Evolutionary conservation across 2,329 filamentous ascomycete genomes (phyloP).

Genomic region (Diaporthe vexans): DNA sequence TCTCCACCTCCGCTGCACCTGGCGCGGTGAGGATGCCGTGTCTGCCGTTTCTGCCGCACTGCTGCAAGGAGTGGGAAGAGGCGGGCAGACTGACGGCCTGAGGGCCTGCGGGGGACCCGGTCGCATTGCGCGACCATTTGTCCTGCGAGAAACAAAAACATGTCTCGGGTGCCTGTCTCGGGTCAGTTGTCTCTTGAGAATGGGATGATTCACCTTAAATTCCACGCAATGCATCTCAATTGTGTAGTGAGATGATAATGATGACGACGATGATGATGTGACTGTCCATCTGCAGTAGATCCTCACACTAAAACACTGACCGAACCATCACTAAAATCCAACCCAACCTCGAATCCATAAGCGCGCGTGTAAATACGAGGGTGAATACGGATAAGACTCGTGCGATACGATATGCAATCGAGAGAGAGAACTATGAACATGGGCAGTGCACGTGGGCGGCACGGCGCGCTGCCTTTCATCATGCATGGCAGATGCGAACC

Average conservation of each 20-base stretch:
- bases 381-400: constrained; percentile 15
- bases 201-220: neutral
- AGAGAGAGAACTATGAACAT: neutral
- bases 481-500: neutral
- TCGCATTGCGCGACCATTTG: neutral
- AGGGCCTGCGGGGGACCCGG: constrained; percentile 1
- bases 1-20: constrained; percentile 5
- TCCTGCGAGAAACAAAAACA: neutral
- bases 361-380: constrained; percentile 20
- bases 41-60: neutral
- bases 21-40: constrained; percentile 20
- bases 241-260: neutral
- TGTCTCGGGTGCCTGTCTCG: neutral
- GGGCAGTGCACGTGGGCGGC: constrained; percentile 9
- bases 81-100: neutral
- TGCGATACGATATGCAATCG: neutral
- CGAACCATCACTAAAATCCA: neutral
- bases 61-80: neutral
- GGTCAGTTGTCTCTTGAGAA: neutral
- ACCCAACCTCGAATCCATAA: neutral
- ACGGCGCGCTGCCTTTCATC: neutral
- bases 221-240: neutral
- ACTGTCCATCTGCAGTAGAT: neutral
- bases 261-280: neutral
- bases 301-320: neutral